Base-by-base conservation (phyloP, 2,329 filamentous ascomycete species). In the Coniosporium tulheliwenetii region DNA sequence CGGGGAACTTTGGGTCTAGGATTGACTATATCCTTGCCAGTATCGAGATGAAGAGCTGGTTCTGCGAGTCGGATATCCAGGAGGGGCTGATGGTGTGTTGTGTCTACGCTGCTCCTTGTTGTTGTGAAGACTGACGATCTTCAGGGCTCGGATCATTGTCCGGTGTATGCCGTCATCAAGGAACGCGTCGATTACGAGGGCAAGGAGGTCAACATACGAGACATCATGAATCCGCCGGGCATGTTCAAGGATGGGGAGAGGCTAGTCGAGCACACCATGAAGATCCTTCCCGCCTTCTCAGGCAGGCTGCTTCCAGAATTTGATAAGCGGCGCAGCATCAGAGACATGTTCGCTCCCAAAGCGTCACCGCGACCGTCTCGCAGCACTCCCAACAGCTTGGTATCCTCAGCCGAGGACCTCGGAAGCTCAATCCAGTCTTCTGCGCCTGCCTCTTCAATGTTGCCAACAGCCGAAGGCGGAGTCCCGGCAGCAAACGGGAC, bases 1-100 rank as follows among this genome's bases (percentile, higher is more conserved):
- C 89, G 2, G 86, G 84, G 2, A 96, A 96, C 56, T 93, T 81
- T 58, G 91, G 91, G 5, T 81, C 84, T 41, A 76, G 91, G 31
- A 96, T 96, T 50, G 91, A 98, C 59, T 96, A 93, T 59, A 73
- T 98, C 13, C 70, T 96, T 3, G 93, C 85, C 56, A 91, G 78
- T 47, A 67, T 79, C 34, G 72, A 74, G 31, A 82, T 94, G 66
- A 82, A 79, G 51, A 64, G 73, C 39, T 95, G 87, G 85, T 82
- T 94, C 52, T 67, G 65, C 19, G 75, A 79, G 36, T 75, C 85
- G 5, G 79, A 95, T 51, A 96, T 96, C 30, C 91, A 96, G 56
- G 85, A 94, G 59, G 87, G 87, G 0, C 64, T 96, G 15, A 81
- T 93, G 64, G 70, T 71, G 51, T 36, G 57, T 44, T 10, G 2